A percentile compares a stretch with the other conserved stretches of the same genome.
Conservation (phyloP, 2,329 filamentous ascomycete genomes). For the Cladosporium colombiae region DNA sequence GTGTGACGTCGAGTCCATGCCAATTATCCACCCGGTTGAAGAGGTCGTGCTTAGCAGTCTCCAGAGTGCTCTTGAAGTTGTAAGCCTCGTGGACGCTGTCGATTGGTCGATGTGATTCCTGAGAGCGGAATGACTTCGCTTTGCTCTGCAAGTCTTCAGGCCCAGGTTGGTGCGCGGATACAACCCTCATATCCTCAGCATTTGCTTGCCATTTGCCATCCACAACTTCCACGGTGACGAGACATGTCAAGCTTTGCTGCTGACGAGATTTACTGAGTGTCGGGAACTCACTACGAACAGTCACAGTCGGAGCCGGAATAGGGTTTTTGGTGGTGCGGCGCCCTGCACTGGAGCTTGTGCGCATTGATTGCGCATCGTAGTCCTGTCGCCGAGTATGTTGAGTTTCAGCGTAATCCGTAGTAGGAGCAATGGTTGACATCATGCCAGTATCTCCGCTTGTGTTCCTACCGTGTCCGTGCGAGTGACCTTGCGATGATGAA, state of each 20-base stretch:
- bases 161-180: slow-evolving; percentile 38
- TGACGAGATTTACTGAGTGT: slow-evolving; percentile 89
- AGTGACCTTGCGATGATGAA: slow-evolving; percentile 1
- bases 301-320: slow-evolving; percentile 88
- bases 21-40: slow-evolving; percentile 93
- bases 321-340: slow-evolving; percentile 73
- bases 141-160: slow-evolving; percentile 4
- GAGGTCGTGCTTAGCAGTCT: slow-evolving; percentile 83
- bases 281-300: slow-evolving; percentile 93
- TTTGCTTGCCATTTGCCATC: slow-evolving; percentile 89
- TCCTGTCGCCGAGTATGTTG: slow-evolving; percentile 75
- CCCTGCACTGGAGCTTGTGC: slow-evolving; percentile 71
- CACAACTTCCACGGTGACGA: slow-evolving; percentile 90
- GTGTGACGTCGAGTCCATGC: slow-evolving; percentile 92
- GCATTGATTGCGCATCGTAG: slow-evolving; percentile 96
- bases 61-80: slow-evolving; percentile 68
- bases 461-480: slow-evolving; percentile 64
- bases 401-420: slow-evolving; percentile 73
- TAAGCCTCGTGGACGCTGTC: slow-evolving; percentile 54
- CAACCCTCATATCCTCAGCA: slow-evolving; percentile 69
- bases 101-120: slow-evolving; percentile 41
- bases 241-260: slow-evolving; percentile 90
- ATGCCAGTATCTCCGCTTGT: slow-evolving; percentile 69
- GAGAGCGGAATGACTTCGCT: slow-evolving; percentile 38
- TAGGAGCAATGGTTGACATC: slow-evolving; percentile 59